Evolutionary conservation across 2,329 filamentous ascomycete genomes (phyloP), one percentile per base, ranked within the genome.

Genomic region (Sphaerulina musiva): DNA sequence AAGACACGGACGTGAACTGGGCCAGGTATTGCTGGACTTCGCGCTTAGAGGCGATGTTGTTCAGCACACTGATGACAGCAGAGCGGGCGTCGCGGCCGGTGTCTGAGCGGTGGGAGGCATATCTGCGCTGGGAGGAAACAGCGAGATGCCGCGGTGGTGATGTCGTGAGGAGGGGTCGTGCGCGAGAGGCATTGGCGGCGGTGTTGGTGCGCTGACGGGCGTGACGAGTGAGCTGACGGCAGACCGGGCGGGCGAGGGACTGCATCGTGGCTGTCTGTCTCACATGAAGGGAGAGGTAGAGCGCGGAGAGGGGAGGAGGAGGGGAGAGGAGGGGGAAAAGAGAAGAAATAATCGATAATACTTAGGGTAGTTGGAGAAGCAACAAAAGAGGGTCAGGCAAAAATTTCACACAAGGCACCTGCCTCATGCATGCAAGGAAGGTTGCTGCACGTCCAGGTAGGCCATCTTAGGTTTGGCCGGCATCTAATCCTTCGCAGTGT

Each of bases 21-120:
- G 91, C 93, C 56, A 97, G 84, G 73, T 97, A 97, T 74, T 97
- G 92, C 77, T 96, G 89, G 60, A 95, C 89, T 76, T 98, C 92
- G 58, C 92, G 81, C 80, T 95, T 95, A 59, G 90, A 95, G 59
- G 90, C 92, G 70, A 97, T 95, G 74, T 92, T 95, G 76, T 89
- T 95, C 64, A 97, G 80, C 56, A 95, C 81, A 75, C 92, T 89
- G 67, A 95, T 86, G 60, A 95, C 89, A 52, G 89, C 91, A 45
- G 85, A 85, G 55, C 87, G 81, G 43, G 87, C 89, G 54, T 80
- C 83, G 56, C 80, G 78, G 64, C 85, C 74, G 53, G 34, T 38
- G 34, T 71, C 66, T 51, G 66, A 58, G 29, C 66, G 63, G 52
- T 58, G 57, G 11, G 55, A 53, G 36, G 59, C 55, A 57, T 62